Evolutionary conservation across 2,329 filamentous ascomycete species (phyloP).

Genomic region (Claviceps sp.): DNA sequence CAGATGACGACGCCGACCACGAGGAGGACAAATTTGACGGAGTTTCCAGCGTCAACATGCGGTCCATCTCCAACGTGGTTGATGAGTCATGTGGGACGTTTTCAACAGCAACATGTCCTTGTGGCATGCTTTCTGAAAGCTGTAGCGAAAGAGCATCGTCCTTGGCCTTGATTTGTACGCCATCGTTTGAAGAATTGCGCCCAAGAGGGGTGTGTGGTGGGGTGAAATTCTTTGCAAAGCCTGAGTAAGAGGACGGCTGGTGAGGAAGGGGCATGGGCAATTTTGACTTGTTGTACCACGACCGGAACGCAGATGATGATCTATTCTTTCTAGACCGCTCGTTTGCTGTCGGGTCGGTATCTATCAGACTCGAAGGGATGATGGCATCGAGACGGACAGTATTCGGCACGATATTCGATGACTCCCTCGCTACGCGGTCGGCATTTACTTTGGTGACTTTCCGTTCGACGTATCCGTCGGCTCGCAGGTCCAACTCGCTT

Average conservation of each 20-base stretch:
- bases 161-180: constrained; percentile 12
- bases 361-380: constrained; percentile 1
- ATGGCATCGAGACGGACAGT: constrained; percentile 10
- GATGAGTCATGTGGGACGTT: neutral
- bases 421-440: constrained; percentile 27
- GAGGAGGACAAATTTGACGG: constrained; percentile 28
- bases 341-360: constrained; percentile 21
- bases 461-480: constrained; percentile 10
- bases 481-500: constrained; percentile 7
- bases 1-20: constrained; percentile 15
- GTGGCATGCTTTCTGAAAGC: constrained; percentile 21
- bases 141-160: constrained; percentile 38
- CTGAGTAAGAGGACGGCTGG: constrained; percentile 44
- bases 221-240: constrained; percentile 40
- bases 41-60: constrained; percentile 21
- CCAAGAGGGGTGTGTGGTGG: constrained; percentile 33
- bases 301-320: constrained; percentile 42
- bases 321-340: constrained; percentile 32
- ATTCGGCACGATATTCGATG: constrained; percentile 29
- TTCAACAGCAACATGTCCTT: neutral
- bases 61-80: constrained; percentile 22
- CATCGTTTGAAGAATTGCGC: constrained; percentile 29
- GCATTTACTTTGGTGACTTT: constrained; percentile 10
- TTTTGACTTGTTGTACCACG: constrained; percentile 44
- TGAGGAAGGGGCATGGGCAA: constrained; percentile 43